phyloP scores from a whole-genome alignment of 768 basidiomycete species.

The Pisolithus tinctorius region DNA sequence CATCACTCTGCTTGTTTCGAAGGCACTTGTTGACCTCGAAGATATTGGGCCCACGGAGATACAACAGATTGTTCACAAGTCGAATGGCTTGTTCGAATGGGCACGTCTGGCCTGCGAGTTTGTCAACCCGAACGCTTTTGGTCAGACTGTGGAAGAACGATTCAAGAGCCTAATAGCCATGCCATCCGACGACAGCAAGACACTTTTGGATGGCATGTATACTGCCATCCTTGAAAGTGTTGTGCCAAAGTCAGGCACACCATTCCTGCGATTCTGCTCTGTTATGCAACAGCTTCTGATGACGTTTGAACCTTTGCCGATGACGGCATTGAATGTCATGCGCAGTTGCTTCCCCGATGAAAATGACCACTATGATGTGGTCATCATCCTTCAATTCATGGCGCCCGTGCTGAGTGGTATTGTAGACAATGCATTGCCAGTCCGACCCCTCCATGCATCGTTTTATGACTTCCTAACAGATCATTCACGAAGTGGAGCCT shows the following conservation, averaged over 20 bases:
- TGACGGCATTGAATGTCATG: not conserved
- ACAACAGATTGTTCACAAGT: not conserved
- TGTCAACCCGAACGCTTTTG: no score
- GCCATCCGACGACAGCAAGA: not conserved
- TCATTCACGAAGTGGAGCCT: not conserved
- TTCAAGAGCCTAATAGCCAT: no score
- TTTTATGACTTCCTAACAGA: conserved; percentile 22
- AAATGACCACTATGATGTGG: not conserved
- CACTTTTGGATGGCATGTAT: not conserved
- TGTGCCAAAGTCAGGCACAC: not conserved
- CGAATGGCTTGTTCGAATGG: not conserved
- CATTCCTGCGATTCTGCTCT: not conserved
- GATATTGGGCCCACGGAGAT: not conserved
- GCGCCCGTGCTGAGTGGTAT: conserved; percentile 1
- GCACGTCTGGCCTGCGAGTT: not conserved
- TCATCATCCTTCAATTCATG: not conserved
- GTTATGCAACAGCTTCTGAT: not conserved
- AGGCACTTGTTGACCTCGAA: not conserved
- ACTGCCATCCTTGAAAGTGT: not conserved
- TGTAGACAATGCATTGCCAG: not conserved
- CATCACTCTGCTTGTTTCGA: not conserved
- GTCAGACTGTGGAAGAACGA: not conserved
- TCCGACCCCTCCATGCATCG: conserved; percentile 20
- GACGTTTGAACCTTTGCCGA: not conserved
- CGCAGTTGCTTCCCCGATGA: not conserved